Evolutionary conservation across 208 protist genomes (phyloP).

Genomic region (Trypanosoma cruzi): DNA sequence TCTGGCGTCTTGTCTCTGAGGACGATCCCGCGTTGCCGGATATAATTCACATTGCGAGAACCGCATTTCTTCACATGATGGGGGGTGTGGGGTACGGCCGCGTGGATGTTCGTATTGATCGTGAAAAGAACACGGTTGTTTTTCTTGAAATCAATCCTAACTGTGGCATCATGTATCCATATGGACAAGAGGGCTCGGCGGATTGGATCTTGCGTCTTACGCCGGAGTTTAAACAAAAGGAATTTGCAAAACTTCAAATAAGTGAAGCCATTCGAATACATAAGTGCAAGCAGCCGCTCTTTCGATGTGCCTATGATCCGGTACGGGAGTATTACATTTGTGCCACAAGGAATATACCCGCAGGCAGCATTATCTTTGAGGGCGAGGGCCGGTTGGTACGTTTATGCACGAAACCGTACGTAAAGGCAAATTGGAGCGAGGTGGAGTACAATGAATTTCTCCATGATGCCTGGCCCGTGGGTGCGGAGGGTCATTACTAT

Average conservation of each 20-base stretch:
- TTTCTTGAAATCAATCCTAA: constrained; percentile 94
- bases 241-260: constrained; percentile 86
- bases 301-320: constrained; percentile 51
- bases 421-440: constrained; percentile 33
- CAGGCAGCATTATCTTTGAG: constrained; percentile 58
- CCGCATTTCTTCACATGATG: constrained; percentile 89
- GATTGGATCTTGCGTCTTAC: constrained; percentile 87
- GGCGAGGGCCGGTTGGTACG: constrained; percentile 68
- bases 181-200: constrained; percentile 80
- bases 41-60: constrained; percentile 74
- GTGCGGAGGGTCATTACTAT: constrained; percentile 76
- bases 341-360: constrained; percentile 52
- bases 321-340: constrained; percentile 73
- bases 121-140: constrained; percentile 48
- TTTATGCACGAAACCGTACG: constrained; percentile 83
- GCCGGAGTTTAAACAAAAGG: constrained; percentile 67
- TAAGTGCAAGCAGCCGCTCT: constrained; percentile 41
- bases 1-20: constrained; percentile 65
- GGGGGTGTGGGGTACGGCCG: constrained; percentile 88
- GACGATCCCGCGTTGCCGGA: constrained; percentile 63
- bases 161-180: constrained; percentile 92
- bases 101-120: constrained; percentile 86
- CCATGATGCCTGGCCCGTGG: constrained; percentile 79
- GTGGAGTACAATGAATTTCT: constrained; percentile 67
- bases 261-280: constrained; percentile 55